Evolutionary conservation across 1,139 yeast genomes (phyloP).

Genomic region (Schwanniomyces etchellsii): DNA sequence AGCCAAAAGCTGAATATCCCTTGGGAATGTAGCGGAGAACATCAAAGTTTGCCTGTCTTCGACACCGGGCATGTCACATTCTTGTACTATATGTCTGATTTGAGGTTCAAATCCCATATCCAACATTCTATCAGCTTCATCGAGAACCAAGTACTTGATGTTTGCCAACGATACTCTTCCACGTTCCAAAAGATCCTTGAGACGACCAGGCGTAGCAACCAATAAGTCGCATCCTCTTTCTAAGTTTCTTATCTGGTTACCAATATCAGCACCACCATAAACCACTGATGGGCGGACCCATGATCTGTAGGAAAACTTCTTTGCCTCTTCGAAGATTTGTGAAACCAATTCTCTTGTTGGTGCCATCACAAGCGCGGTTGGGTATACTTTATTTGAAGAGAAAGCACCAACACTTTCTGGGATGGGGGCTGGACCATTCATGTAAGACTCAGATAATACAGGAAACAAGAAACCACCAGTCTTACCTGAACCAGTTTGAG

Average conservation of each 20-base stretch:
- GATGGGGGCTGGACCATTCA: constrained; percentile 75
- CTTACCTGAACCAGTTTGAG: constrained; percentile 98
- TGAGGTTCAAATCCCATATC: constrained; percentile 99
- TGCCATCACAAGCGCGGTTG: constrained; percentile 92
- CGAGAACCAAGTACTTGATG: constrained; percentile 90
- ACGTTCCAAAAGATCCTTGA: constrained; percentile 91
- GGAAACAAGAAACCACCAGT: constrained; percentile 99
- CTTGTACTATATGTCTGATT: constrained; percentile 96
- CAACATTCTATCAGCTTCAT: constrained; percentile 99
- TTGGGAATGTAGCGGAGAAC: constrained; percentile 99
- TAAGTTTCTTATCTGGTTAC: constrained; percentile 79
- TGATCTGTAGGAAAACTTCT: constrained; percentile 93
- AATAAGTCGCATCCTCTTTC: constrained; percentile 92
- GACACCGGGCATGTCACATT: constrained; percentile 94
- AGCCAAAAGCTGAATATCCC: constrained; percentile 94
- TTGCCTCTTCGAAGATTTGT: constrained; percentile 93
- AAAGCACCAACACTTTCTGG: constrained; percentile 55
- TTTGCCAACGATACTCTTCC: constrained; percentile 85
- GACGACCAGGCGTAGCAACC: constrained; percentile 99
- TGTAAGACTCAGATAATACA: constrained; percentile 85
- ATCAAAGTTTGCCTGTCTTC: constrained; percentile 90
- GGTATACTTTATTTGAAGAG: constrained; percentile 74
- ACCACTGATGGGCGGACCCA: constrained; percentile 98
- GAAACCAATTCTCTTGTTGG: constrained; percentile 99
- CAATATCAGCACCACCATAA: constrained; percentile 97